Conservation (phyloP, 2,329 filamentous ascomycete genomes). For the Lasiodiplodia theobromae region DNA sequence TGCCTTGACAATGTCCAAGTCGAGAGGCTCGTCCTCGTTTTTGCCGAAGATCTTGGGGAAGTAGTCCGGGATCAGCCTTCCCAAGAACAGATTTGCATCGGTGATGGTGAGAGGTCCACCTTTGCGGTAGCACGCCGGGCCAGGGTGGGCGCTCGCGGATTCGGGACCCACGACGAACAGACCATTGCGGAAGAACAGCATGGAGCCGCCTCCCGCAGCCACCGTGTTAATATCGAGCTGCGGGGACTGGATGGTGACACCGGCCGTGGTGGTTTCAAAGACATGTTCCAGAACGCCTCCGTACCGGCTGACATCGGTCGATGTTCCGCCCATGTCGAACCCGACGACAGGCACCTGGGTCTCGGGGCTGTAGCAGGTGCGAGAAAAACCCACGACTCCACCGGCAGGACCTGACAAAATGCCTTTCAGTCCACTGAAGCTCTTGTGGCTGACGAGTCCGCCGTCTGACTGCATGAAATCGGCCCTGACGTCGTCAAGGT, state of each 20-base stretch:
- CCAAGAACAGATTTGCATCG: constrained; percentile 78
- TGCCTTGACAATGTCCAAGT: constrained; percentile 48
- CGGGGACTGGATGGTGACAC: constrained; percentile 89
- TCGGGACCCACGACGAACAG: constrained; percentile 91
- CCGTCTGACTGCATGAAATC: constrained; percentile 69
- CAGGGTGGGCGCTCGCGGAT: constrained; percentile 86
- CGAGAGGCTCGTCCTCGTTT: constrained; percentile 47
- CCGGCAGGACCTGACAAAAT: constrained; percentile 92
- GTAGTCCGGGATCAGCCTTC: constrained; percentile 53
- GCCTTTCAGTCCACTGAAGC: constrained; percentile 81
- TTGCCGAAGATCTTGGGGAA: constrained; percentile 46
- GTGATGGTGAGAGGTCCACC: constrained; percentile 88
- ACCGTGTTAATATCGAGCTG: constrained; percentile 96
- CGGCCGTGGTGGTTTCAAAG: constrained; percentile 91
- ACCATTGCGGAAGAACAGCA: constrained; percentile 87
- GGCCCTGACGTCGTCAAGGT: constrained; percentile 63
- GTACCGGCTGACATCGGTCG: constrained; percentile 89
- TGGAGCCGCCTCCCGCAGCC: constrained; percentile 84
- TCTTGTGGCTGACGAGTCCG: constrained; percentile 62
- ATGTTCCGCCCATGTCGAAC: constrained; percentile 95
- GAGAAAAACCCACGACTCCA: constrained; percentile 91
- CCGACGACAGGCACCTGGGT: constrained; percentile 88
- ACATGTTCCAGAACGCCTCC: constrained; percentile 88
- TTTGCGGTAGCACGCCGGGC: constrained; percentile 89
- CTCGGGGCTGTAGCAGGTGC: constrained; percentile 84